Base-by-base conservation (phyloP, 305 asterid species). In the Fraxinus xanthoxyloides region DNA sequence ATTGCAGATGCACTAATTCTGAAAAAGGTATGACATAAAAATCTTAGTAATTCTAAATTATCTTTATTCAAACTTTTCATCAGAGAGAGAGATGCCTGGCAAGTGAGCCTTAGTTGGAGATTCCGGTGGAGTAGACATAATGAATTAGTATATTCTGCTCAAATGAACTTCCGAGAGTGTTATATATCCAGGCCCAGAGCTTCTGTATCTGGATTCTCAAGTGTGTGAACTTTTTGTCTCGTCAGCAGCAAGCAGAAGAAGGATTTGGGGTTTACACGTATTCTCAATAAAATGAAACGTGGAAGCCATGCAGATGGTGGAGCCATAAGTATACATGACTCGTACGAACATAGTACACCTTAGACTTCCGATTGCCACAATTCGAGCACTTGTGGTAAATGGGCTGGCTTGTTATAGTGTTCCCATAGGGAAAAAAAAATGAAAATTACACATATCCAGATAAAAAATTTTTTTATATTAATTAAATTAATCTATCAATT, bases 231-330 rank as follows among this genome's bases (percentile, higher is more conserved):
- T 38, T 59, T 59, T 17, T 5, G 67, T 7, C 28, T 56, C 67
- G 6, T 19, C 28, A 56, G 4, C 67, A 54, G 67, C 21, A n/a
- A 61, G 31, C 5, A 61, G 30, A 5, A 51, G 70, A 8, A 65
- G 73, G 19, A 8, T 73, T 35, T 31, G 46, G 85, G 46, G 13
- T 19, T 67, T 19, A 84, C 88, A 84, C 90, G 92, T 87, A 87
- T 72, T 77, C 13, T 63, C 4, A n/a, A 2, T 30, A 40, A 21
- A 23, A 23, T 8, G 89, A 79, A 59, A 90, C 97, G 94, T 92
- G 94, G 91, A 86, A 24, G 84, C 63, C 93, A 90, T 88, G 93
- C 90, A 85, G 79, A 24, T 72, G 43, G 23, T 24, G 12, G 7
- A 38, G 23, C n/a, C 17, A 13, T 2, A 38, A 38, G 48, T 38